These are phyloP conservation scores for Abrus pulchellus DNA, from an alignment of 306 rosid species.

Conservation along the genomic window DNA sequence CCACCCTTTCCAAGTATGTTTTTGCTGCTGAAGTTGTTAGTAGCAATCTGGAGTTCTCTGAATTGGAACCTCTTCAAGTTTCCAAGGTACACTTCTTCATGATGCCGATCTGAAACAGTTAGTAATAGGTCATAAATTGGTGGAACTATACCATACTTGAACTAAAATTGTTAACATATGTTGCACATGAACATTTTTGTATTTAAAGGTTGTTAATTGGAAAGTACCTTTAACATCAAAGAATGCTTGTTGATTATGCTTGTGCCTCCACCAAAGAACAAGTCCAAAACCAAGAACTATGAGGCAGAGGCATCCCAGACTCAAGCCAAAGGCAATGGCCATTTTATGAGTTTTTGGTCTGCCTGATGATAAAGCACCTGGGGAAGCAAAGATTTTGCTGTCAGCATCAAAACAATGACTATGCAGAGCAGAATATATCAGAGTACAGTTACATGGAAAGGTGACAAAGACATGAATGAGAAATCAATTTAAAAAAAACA, in stretches of 20 bases:
- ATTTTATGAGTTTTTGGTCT: constrained; percentile 72
- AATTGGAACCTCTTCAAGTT: constrained; percentile 65
- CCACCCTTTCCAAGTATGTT: constrained; percentile 64
- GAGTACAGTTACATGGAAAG: constrained; percentile 1
- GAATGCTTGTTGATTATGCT: constrained; percentile 74
- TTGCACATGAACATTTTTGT: constrained; percentile 16
- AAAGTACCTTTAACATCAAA: constrained; percentile 86
- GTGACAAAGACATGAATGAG: neutral
- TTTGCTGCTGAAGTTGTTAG: constrained; percentile 63
- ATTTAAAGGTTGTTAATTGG: neutral
- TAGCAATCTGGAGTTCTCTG: constrained; percentile 59
- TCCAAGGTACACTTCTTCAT: constrained; percentile 62
- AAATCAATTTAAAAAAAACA: neutral
- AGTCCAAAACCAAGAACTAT: constrained; percentile 78
- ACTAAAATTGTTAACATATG: constrained; percentile 1
- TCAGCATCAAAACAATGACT: constrained; percentile 48
- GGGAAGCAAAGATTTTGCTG: constrained; percentile 52
- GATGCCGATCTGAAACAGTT: constrained; percentile 47
- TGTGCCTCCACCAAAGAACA: constrained; percentile 85
- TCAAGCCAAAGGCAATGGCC: constrained; percentile 88
- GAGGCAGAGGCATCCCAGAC: constrained; percentile 88
- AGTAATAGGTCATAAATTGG: neutral
- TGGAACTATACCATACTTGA: constrained; percentile 18
- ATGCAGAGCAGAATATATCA: constrained; percentile 26
- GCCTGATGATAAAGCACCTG: constrained; percentile 65